phyloP scores from a whole-genome alignment of 2,329 filamentous ascomycete genomes.

The Cadophora malorum region DNA sequence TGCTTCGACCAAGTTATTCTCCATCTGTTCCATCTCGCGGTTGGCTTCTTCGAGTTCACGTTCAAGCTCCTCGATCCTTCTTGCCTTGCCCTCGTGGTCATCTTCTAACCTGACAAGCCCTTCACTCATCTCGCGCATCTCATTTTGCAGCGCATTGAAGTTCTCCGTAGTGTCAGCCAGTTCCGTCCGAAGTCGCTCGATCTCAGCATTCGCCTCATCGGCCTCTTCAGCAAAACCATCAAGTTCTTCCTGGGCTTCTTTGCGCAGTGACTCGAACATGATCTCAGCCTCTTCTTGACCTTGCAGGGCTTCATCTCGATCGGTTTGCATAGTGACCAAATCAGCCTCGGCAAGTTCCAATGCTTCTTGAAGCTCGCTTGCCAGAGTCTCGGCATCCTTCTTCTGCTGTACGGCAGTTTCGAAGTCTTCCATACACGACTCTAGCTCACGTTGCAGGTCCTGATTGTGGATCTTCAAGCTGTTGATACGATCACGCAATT shows the following conservation, averaged over 20 bases:
- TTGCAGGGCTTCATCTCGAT: slow-evolving; percentile 84
- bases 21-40: slow-evolving; percentile 83
- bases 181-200: slow-evolving; percentile 72
- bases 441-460: slow-evolving; percentile 82
- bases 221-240: slow-evolving; percentile 73
- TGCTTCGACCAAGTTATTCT: slow-evolving; percentile 81
- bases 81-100: slow-evolving; percentile 79
- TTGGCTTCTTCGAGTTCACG: slow-evolving; percentile 84
- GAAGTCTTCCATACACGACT: slow-evolving; percentile 80
- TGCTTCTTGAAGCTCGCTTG: slow-evolving; percentile 76
- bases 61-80: slow-evolving; percentile 82
- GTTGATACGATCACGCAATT: slow-evolving; percentile 85
- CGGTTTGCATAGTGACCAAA: slow-evolving; percentile 76
- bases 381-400: slow-evolving; percentile 63
- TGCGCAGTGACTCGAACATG: slow-evolving; percentile 65
- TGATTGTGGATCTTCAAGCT: slow-evolving; percentile 89
- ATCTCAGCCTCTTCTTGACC: slow-evolving; percentile 63
- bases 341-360: slow-evolving; percentile 81
- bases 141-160: slow-evolving; percentile 87
- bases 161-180: slow-evolving; percentile 82
- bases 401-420: slow-evolving; percentile 72
- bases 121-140: slow-evolving; percentile 92
- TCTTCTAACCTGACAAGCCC: slow-evolving; percentile 87
- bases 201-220: slow-evolving; percentile 74
- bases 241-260: slow-evolving; percentile 70